A percentile compares a stretch with the other conserved stretches of the same genome.
Conservation (phyloP, 2,329 filamentous ascomycete genomes). For the Sphaerulina populicola region DNA sequence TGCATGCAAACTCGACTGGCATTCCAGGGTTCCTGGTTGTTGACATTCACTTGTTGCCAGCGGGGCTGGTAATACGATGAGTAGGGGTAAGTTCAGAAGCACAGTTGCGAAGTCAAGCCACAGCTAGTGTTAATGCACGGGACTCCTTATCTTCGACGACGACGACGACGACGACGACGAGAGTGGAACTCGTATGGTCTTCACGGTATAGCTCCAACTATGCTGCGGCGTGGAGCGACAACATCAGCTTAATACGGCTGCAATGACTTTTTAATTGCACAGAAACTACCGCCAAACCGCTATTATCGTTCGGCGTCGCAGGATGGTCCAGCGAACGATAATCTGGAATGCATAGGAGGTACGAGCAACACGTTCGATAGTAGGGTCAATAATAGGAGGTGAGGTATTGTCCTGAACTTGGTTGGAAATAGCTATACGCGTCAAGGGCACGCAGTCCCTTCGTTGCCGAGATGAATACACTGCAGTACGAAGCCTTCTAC, state of each 20-base stretch:
- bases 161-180: too few species aligned
- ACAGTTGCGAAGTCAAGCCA: too few species aligned
- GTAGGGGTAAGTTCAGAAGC: too few species aligned
- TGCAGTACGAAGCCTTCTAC: background rate
- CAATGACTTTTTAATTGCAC: background rate
- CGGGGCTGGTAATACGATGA: too few species aligned
- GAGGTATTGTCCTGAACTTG: constrained; percentile 30
- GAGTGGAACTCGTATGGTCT: too few species aligned
- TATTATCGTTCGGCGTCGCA: constrained; percentile 72
- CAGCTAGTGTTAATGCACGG: too few species aligned
- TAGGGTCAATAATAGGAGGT: constrained; percentile 49
- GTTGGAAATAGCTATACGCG: constrained; percentile 1
- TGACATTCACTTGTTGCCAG: too few species aligned
- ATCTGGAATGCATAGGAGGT: background rate
- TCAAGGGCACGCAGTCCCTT: constrained; percentile 10
- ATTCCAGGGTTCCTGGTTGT: too few species aligned
- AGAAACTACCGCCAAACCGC: constrained; percentile 72
- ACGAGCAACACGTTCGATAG: constrained; percentile 62
- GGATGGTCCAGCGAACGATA: too few species aligned
- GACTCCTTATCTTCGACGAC: too few species aligned
- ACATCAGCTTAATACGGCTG: constrained; percentile 4
- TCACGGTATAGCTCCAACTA: background rate
- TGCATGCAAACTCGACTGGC: too few species aligned
- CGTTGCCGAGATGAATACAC: constrained; percentile 10
- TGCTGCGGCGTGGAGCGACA: constrained; percentile 1